Conservation (phyloP, 768 basidiomycete genomes). For the Xerocomellus amylosporus region DNA sequence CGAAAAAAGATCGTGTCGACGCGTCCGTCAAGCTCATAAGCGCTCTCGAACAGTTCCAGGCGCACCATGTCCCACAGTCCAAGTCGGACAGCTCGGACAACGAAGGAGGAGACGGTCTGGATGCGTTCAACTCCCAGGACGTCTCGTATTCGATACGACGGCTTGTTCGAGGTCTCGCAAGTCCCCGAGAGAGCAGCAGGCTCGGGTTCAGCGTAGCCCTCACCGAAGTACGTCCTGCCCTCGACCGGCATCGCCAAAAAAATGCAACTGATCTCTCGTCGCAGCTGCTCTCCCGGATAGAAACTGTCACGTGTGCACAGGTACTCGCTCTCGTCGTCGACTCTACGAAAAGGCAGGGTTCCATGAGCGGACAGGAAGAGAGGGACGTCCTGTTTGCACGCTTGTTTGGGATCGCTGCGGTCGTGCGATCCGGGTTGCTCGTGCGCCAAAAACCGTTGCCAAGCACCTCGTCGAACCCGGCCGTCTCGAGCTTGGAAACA, state of each 20-base stretch:
- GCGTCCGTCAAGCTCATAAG: constrained; percentile 82
- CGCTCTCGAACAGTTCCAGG: constrained; percentile 84
- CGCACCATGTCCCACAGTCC: constrained; percentile 51
- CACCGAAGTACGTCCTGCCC: constrained; percentile 67
- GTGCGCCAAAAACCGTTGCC: constrained; percentile 57
- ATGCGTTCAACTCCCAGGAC: constrained; percentile 79
- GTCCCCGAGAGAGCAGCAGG: constrained; percentile 89
- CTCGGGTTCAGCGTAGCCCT: constrained; percentile 95
- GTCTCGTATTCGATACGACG: constrained; percentile 89
- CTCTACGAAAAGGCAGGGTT: constrained; percentile 65
- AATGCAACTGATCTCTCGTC: constrained; percentile 2
- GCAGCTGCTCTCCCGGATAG: constrained; percentile 75
- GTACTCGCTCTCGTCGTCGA: constrained; percentile 74
- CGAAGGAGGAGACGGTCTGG: constrained; percentile 53
- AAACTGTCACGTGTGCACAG: constrained; percentile 74
- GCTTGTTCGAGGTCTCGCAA: constrained; percentile 83
- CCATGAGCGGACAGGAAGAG: constrained; percentile 88
- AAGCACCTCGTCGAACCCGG: constrained; percentile 48
- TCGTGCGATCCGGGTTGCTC: constrained; percentile 83
- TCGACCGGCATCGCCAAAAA: neutral
- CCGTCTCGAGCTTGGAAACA: constrained; percentile 54
- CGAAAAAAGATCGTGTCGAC: constrained; percentile 75
- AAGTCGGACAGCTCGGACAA: constrained; percentile 39
- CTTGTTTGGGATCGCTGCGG: constrained; percentile 82
- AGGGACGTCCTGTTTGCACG: constrained; percentile 90